Evolutionary conservation across 139 green algal genomes (phyloP), one percentile per base, ranked within the genome.

Genomic region (Micractinium sp.): DNA sequence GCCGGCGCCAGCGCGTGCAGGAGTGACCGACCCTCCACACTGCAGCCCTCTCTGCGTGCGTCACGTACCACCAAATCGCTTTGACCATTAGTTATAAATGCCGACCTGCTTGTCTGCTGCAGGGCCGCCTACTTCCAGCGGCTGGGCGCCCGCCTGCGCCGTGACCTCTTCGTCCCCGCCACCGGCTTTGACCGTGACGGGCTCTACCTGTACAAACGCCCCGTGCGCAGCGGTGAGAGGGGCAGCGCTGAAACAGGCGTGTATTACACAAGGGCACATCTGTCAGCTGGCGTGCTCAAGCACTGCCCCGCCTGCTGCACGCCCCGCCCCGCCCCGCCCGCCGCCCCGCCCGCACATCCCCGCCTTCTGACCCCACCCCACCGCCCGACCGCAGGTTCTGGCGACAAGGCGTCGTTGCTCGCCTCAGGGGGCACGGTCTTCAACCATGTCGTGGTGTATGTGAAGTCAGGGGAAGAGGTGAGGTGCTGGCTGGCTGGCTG

Each of bases 201-300:
- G 5, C 86, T 94, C 2, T 94, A 94, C 79, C 15, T 94, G 14
- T 92, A 92, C 82, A 94, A 94, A 76, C 78, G 90, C 19, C 90
- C 90, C 39, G 87, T 92, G 71, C 87, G 81, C 27, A 85, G 61
- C 35, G 75, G 61, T 63, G 85, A 82, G 85, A 20, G 61, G 23
- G 2, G 61, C 66, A 35, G 15, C 25, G 85, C 25, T 31, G 5
- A 12, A 29, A 2, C 33, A 2, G 27, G 22, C 31, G 29, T 12
- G 81, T 19, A 33, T 13, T 29, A 19, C 20, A 19, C 15, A 61
- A 38, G 33, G 63, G 9, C 63, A 27, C 63, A 71, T 25, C 63
- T 29, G 33, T 7, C 25, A 27, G n/a, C 33, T 41, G 29, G 47
- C 9, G 23, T 56, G 5, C 0, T 27, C 25, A 71, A 1, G 47